Percentiles rank a stretch among this genome's conserved stretches.
Evolutionary conservation across 2,329 filamentous ascomycete genomes (phyloP).

Genomic region (Penicillium hesseltinei): DNA sequence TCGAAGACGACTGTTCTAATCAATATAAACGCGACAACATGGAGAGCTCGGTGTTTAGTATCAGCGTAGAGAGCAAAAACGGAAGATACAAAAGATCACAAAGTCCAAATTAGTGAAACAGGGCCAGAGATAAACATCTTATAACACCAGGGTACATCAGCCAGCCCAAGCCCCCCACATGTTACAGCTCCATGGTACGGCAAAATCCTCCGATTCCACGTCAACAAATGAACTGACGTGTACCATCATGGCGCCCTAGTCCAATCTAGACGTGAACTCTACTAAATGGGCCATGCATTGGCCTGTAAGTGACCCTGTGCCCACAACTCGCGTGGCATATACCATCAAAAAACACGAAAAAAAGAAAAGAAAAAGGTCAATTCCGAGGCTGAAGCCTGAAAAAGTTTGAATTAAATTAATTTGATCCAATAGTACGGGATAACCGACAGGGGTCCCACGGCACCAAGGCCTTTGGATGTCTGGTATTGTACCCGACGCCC

Average conservation of each 20-base stretch:
- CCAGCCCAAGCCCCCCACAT: background rate
- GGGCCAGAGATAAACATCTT: conserved; percentile 1
- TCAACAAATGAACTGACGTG: conserved; percentile 6
- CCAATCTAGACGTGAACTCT: conserved; percentile 12
- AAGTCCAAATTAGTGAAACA: background rate
- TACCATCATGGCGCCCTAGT: conserved; percentile 4
- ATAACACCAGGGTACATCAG: background rate
- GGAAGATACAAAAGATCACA: background rate
- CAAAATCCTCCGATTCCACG: background rate
- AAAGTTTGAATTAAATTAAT: conserved; percentile 17
- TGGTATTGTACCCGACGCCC: conserved; percentile 13
- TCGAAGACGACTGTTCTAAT: background rate
- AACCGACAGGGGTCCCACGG: background rate
- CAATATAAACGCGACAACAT: background rate
- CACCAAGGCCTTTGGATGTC: background rate
- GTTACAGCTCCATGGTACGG: background rate
- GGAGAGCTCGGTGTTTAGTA: background rate
- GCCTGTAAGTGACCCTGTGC: background rate
- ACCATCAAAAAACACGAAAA: background rate
- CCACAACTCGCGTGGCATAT: conserved; percentile 11
- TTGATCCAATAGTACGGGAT: conserved; percentile 4
- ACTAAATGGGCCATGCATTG: conserved; percentile 1
- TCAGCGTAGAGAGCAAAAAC: background rate
- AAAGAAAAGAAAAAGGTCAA: background rate
- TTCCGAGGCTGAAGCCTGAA: background rate